phyloP scores from a whole-genome alignment of 176 grass and related monocot species.

The Phragmites australis region DNA sequence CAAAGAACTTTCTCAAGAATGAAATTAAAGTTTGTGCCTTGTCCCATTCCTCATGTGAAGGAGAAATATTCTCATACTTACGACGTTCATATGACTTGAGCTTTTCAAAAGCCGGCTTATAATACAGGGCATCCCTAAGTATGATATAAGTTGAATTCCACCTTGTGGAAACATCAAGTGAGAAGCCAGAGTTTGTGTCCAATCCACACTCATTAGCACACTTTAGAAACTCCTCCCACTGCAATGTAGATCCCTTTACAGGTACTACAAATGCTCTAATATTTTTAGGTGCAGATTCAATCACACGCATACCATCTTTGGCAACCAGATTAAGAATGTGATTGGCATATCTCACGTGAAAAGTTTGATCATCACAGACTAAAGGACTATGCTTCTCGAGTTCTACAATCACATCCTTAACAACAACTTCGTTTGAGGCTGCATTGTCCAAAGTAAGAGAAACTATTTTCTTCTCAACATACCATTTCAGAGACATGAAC shows the following conservation, averaged over 20 bases:
- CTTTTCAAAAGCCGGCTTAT: background rate
- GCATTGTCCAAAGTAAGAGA: background rate
- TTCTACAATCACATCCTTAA: background rate
- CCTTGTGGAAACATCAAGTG: background rate
- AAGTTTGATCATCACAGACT: no score
- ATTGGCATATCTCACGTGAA: no score
- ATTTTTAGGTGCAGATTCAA: no score
- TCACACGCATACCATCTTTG: background rate
- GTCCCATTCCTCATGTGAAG: background rate
- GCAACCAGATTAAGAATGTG: no score
- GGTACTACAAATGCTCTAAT: background rate
- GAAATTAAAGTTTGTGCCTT: background rate
- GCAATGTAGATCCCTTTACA: background rate
- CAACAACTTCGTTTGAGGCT: background rate
- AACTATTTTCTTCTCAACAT: background rate
- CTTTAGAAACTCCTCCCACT: background rate
- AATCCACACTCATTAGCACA: background rate
- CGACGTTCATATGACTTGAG: background rate
- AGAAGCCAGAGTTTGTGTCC: background rate
- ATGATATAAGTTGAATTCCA: no score
- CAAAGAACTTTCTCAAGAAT: no score
- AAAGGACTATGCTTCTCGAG: no score
- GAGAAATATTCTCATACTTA: background rate
- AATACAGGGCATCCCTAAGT: background rate
- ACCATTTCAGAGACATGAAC: background rate